Base-by-base conservation (phyloP, 495 filamentous ascomycete species). In the Xylaria palmicola region DNA sequence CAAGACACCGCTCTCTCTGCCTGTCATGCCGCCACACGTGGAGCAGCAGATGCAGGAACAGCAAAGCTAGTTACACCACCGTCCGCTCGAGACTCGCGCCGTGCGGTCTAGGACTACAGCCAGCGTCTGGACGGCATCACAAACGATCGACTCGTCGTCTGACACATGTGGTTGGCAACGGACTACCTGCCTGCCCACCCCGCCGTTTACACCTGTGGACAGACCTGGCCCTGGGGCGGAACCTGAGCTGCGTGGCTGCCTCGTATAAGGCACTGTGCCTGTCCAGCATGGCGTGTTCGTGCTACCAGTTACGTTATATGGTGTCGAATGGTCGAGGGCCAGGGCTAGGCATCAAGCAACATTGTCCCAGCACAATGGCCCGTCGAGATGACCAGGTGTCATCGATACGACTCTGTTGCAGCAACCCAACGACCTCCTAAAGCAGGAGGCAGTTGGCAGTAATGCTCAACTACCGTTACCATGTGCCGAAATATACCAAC, bases 11-110 rank as follows among this genome's bases (percentile, higher is more conserved):
- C 15, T n/a, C 10, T 12, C 26, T 43, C 17, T 41, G 17, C 57
- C 56, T 52, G 47, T 60, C 20, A 60, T 44, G 44, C 49, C 20
- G 51, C 49, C 57, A 60, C 57, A 60, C 57, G 57, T 60, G 57
- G 57, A 60, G 57, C 10, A 39, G 57, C 37, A 27, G 47, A 60
- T 60, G 57, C 57, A 60, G 57, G 57, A 60, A 60, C 57, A 60
- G 47, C 57, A 20, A 37, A 60, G 47, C 57, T 9, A 17, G 37
- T 29, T 44, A 53, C 32, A 56, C 17, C 44, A 20, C 22, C 9
- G 24, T 43, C 12, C 22, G 37, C 20, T 29, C 36, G 6, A 22
- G 37, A 55, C 36, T n/a, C n/a, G n/a, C n/a, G n/a, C n/a, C n/a
- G n/a, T n/a, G n/a, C n/a, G n/a, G n/a, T n/a, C n/a, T n/a, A n/a